Evolutionary conservation across 129 eudicot species (phyloP), one percentile per base, ranked within the genome.

Genomic region (Glebionis coronaria): DNA sequence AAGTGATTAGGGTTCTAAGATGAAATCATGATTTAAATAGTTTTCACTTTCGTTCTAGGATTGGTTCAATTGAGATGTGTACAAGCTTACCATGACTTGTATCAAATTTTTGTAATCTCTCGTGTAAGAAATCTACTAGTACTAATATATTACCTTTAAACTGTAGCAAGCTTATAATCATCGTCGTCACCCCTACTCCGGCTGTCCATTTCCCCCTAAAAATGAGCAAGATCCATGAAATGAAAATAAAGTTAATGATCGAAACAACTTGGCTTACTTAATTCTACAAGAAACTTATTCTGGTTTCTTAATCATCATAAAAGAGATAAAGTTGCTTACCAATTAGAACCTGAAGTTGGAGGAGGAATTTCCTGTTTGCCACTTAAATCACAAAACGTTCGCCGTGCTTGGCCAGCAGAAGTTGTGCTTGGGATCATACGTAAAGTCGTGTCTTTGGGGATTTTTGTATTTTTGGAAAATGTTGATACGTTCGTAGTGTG

Each of bases 201-300:
- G 63, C 56, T 11, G 65, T 61, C 80, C 74, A 76, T 51, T 76
- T 76, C 23, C 51, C 52, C 75, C 80, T 76, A 44, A 13, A 46
- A 46, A 12, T 49, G 28, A 47, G 13, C 10, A 12, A 35, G 14
- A 68, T 9, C 18, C 19, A 9, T 42, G 25, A 50, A 27, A 9
- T 14, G 10, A 20, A 61, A n/a, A 25, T 23, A 4, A n/a, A n/a
- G n/a, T 38, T 27, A 9, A 63, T 50, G 61, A 19, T 21, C 51
- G 5, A 38, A 40, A 47, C 44, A 0, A 51, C 38, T 70, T 7
- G 8, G 3, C 9, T 13, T 18, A 23, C 16, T 27, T 45, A 28
- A 56, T 11, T 5, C 19, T 67, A 38, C 12, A 25, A 29, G 8
- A 18, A 46, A 14, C 9, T 9, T 40, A 31, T 12, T 29, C 4